Evolutionary conservation across 108 stramenopile genomes (phyloP).

Genomic region (Nitzschia sp.): DNA sequence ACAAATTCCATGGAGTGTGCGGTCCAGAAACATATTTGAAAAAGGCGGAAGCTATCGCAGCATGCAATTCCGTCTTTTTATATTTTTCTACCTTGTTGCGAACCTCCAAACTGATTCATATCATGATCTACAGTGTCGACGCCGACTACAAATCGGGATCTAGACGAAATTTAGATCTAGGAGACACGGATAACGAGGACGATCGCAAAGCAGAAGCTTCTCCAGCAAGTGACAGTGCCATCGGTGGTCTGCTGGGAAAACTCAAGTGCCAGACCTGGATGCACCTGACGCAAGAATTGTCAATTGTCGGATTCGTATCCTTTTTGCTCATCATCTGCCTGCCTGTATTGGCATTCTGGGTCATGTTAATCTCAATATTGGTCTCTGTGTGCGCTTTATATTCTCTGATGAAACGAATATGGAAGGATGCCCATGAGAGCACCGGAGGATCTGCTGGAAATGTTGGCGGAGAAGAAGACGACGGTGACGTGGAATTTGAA

Average conservation of each 20-base stretch:
- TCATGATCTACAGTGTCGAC: constrained; percentile 27
- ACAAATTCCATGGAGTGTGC: constrained; percentile 38
- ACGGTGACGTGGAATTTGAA: constrained; percentile 31
- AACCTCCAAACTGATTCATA: constrained; percentile 24
- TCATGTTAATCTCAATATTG: constrained; percentile 23
- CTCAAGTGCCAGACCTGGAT: constrained; percentile 36
- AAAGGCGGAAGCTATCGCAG: constrained; percentile 27
- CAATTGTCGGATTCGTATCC: constrained; percentile 21
- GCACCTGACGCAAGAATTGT: constrained; percentile 30
- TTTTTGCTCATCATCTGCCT: constrained; percentile 34
- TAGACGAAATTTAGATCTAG: constrained; percentile 1
- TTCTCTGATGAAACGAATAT: constrained; percentile 20
- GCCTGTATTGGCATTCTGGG: constrained; percentile 38
- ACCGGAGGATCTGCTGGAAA: neutral
- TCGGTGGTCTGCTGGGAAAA: constrained; percentile 9
- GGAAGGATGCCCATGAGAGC: constrained; percentile 21
- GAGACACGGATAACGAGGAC: constrained; percentile 3
- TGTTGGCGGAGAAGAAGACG: neutral
- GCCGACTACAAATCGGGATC: constrained; percentile 25
- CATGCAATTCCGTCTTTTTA: constrained; percentile 17
- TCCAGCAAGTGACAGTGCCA: neutral
- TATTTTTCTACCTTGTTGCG: constrained; percentile 25
- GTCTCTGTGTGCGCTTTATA: constrained; percentile 18
- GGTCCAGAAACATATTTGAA: constrained; percentile 21
- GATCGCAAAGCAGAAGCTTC: neutral